Evolutionary conservation across 1,284 basidiomycete species (phyloP), one percentile per base, ranked within the genome.

Genomic region (Ustilago hordei): DNA sequence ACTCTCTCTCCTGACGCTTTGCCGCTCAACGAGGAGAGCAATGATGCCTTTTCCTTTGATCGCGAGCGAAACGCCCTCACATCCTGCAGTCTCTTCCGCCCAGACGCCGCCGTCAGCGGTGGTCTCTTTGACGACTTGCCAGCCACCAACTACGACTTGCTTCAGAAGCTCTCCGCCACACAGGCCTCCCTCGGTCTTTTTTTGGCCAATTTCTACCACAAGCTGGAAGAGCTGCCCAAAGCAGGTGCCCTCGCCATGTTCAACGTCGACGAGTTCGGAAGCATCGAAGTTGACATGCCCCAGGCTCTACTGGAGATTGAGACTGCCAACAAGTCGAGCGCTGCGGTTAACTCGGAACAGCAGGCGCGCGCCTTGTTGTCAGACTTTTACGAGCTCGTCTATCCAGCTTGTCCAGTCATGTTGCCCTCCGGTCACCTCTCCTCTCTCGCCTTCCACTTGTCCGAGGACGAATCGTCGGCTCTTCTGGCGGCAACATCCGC

Each of bases 361-460:
- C 77, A 79, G 54, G 66, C 77, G 11, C 68, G 77, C 28, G 67
- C 69, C 9, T 54, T 79, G 43, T 64, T 81, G 6, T 60, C 70
- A 8, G 75, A 75, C 73, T 83, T 73, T 50, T 83, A 79, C 60
- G 76, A 83, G 73, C 72, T 77, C 28, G 81, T 83, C 32, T 83
- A 83, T 45, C 78, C 81, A 2, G 73, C 75, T 4, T 76, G 75
- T 31, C 80, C 81, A 9, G 80, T 83, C 39, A 74, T 83, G 64
- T 58, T 80, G 36, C 76, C 80, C 4, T 79, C 81, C 3, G 78
- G 70, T 11, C 79, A 78, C 39, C 76, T 83, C 7, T 81, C 81
- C 15, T 81, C 81, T 38, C 56, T 81, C 15, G 80, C 81, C 9
- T 83, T 83, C 59, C 78, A 80, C 41, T 66, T 81, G 35, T 80